Evolutionary conservation across 1,284 basidiomycete genomes (phyloP).

Genomic region (Porogramme epimiltina): DNA sequence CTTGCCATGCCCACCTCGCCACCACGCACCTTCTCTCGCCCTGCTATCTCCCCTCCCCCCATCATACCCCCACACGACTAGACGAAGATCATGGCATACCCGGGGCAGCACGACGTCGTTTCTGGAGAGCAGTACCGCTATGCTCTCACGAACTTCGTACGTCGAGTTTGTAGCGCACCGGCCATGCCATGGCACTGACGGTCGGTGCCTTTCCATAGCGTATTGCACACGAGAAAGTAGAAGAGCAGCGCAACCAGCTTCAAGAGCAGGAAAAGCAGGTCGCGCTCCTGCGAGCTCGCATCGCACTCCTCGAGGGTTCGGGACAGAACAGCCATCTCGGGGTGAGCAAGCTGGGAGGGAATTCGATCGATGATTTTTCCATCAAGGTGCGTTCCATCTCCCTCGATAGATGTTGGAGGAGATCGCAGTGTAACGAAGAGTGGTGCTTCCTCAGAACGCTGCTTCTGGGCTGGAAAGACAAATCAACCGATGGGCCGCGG

Average conservation of each 20-base stretch:
- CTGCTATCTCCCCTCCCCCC: not conserved
- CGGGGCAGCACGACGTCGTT: slow-evolving; percentile 49
- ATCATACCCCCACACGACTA: not conserved
- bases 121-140: slow-evolving; percentile 77
- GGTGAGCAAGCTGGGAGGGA: slow-evolving; percentile 45
- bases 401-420: too few species aligned
- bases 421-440: too few species aligned
- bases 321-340: slow-evolving; percentile 36
- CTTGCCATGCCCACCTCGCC: slow-evolving; percentile 1
- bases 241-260: slow-evolving; percentile 74
- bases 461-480: slow-evolving; percentile 77
- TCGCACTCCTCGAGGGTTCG: slow-evolving; percentile 71
- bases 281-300: slow-evolving; percentile 66
- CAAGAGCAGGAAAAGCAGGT: slow-evolving; percentile 83
- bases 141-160: slow-evolving; percentile 77
- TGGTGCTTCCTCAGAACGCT: slow-evolving; percentile 62
- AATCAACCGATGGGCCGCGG: slow-evolving; percentile 83
- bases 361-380: slow-evolving; percentile 80
- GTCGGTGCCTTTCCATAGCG: slow-evolving; percentile 45
- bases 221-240: slow-evolving; percentile 84
- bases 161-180: slow-evolving; percentile 29
- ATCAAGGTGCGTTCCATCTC: slow-evolving; percentile 58
- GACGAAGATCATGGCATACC: slow-evolving; percentile 6
- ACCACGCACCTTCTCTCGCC: not conserved
- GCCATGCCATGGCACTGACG: not conserved